Base-by-base conservation (phyloP, 2,329 filamentous ascomycete genomes). In the Leptographium radiaticola region DNA sequence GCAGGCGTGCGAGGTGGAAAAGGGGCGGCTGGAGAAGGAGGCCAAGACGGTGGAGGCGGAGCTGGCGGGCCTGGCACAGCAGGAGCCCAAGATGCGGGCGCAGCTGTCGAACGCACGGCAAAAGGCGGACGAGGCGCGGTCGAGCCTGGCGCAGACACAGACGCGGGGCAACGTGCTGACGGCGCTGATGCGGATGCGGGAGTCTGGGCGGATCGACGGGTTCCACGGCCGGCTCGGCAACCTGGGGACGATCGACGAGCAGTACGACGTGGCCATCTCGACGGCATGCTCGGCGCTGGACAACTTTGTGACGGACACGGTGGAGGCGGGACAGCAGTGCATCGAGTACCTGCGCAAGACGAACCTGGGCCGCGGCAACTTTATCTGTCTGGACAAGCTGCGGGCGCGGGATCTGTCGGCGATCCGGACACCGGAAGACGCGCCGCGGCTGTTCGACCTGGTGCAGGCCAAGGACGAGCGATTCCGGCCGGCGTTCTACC, bases 291-390 rank as follows among this genome's bases (percentile, higher is more conserved):
- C 87, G 47, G 79, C 86, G 2, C 79, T 98, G 11, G 89, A 98
- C 68, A 95, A 97, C 65, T 90, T 98, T 68, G 91, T 98, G 11
- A 95, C 95, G 0, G 93, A 97, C 62, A 90, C 88, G 1, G 91
- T 97, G 15, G 93, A 97, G 63, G 87, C 89, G 55, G 93, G 90
- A 59, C 93, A 98, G 68, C 90, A 97, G 66, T 98, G 94, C 68
- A 97, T 98, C 59, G 93, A 97, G 65, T 93, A 98, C 64, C 77
- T 98, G 13, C 83, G 93, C 54, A 98, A 97, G 75, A 98, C 95
- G 62, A 96, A 96, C 61, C 82, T 98, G 4, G 93, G 93, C 13
- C 83, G 94, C 62, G 93, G 90, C 56, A 96, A 96, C 71, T 97
- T 98, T 67, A 97, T 98, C 63, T 87, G 93, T 60, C 77, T 98